Conservation (phyloP, 257 asterid genomes). For the Apocynum venetum region DNA sequence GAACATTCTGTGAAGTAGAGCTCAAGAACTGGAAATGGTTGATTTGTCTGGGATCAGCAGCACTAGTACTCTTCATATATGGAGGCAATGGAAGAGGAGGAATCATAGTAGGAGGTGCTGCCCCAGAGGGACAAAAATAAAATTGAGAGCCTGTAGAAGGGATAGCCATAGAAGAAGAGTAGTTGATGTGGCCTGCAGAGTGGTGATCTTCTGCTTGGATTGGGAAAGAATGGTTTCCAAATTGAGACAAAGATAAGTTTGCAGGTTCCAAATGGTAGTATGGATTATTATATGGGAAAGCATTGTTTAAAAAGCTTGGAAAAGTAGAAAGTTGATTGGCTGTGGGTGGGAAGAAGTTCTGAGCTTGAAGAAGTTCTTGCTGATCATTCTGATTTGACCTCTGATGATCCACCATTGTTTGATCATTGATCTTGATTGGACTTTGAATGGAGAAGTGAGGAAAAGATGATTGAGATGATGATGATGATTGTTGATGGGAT, state of each 20-base stretch:
- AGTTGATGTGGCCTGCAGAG: background rate
- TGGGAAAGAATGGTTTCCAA: conserved; percentile 35
- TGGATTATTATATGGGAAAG: conserved; percentile 7
- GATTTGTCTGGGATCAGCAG: conserved; percentile 20
- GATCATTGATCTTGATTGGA: too few relatives aligned
- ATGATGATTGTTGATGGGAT: background rate
- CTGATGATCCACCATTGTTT: too few relatives aligned
- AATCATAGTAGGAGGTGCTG: conserved; percentile 21
- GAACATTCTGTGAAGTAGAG: conserved; percentile 23
- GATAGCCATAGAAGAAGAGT: conserved; percentile 12
- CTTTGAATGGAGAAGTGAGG: conserved; percentile 15
- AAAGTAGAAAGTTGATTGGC: conserved; percentile 35
- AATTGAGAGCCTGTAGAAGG: conserved; percentile 33
- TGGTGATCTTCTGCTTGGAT: conserved; percentile 29
- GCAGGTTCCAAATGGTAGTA: conserved; percentile 51
- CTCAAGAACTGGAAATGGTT: conserved; percentile 32
- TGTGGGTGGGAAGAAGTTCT: conserved; percentile 40
- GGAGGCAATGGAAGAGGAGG: conserved; percentile 22
- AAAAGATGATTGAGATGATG: conserved; percentile 8
- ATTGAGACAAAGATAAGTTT: conserved; percentile 45
- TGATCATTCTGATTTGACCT: background rate
- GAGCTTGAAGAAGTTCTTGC: conserved; percentile 33
- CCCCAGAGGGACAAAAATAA: conserved; percentile 23
- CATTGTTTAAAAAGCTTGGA: conserved; percentile 18
- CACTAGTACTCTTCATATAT: conserved; percentile 22